These are phyloP conservation scores for Pulveroboletus frians DNA, from an alignment of 768 basidiomycete genomes.

Conservation along the genomic window DNA sequence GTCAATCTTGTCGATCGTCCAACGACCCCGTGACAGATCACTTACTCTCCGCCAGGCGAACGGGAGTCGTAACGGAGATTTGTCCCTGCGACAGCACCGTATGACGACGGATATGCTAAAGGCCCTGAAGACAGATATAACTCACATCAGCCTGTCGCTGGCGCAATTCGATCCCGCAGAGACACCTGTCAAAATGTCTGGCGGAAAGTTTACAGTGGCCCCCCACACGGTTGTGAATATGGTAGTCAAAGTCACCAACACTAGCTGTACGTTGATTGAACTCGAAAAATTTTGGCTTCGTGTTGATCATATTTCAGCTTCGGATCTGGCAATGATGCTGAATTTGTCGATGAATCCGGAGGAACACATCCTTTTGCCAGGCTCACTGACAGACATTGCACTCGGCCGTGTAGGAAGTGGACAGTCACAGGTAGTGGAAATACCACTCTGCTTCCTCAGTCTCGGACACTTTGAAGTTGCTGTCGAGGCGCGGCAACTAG, in stretches of 20 bases:
- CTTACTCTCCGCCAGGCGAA: constrained; percentile 51
- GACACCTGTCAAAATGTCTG: constrained; percentile 11
- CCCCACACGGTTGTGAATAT: constrained; percentile 64
- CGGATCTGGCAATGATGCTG: constrained; percentile 46
- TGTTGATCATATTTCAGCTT: constrained; percentile 36
- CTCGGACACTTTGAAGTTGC: constrained; percentile 55
- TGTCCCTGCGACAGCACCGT: constrained; percentile 73
- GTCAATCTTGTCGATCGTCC: constrained; percentile 34
- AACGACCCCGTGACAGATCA: not conserved
- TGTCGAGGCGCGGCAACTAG: constrained; percentile 33
- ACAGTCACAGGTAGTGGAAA: constrained; percentile 45
- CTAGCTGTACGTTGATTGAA: constrained; percentile 49
- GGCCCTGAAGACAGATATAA: constrained; percentile 62
- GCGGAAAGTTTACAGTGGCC: constrained; percentile 44
- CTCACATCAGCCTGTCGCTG: constrained; percentile 55
- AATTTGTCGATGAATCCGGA: constrained; percentile 53
- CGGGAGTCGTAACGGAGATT: constrained; percentile 66
- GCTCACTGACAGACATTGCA: constrained; percentile 53
- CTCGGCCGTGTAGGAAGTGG: constrained; percentile 59
- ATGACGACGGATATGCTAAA: constrained; percentile 80
- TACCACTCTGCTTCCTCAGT: constrained; percentile 69
- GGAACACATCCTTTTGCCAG: constrained; percentile 68
- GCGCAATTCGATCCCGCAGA: constrained; percentile 26
- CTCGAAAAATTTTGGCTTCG: not conserved
- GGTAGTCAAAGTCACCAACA: constrained; percentile 52